Percentiles rank a stretch among this genome's conserved stretches.
These are phyloP conservation scores for Coprinopsis strossmayeri DNA, from an alignment of 768 basidiomycete species.

Conservation along the genomic window DNA sequence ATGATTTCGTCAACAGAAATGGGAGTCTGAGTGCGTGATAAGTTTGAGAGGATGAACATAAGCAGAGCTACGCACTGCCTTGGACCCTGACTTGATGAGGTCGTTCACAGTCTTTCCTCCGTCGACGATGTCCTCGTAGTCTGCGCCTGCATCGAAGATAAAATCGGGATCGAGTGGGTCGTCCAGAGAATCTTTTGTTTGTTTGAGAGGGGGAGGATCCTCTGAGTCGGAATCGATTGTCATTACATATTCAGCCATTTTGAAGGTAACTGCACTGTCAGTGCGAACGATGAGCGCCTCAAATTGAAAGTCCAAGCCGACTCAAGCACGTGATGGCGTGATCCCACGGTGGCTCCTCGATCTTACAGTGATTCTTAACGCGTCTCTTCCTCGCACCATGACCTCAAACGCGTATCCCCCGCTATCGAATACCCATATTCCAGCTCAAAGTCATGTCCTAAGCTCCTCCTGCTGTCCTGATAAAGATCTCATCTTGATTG, in stretches of 20 bases:
- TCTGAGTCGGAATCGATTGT: slow-evolving; percentile 81
- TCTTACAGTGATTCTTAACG: no score
- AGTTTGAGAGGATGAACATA: no score
- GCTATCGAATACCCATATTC: slow-evolving; percentile 50
- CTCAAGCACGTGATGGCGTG: no score
- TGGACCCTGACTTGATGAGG: slow-evolving; percentile 54
- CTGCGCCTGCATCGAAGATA: slow-evolving; percentile 71
- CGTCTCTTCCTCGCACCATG: no score
- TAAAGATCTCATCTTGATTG: slow-evolving; percentile 69
- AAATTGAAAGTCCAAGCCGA: no score
- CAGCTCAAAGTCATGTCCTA: slow-evolving; percentile 52
- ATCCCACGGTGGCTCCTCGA: no score
- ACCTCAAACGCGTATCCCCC: slow-evolving; percentile 45
- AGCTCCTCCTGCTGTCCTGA: slow-evolving; percentile 74
- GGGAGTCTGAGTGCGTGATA: no score
- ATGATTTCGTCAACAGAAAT: slow-evolving; percentile 93
- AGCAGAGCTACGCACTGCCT: slow-evolving; percentile 46
- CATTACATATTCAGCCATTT: slow-evolving; percentile 66
- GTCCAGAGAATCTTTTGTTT: slow-evolving; percentile 33
- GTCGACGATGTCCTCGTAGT: slow-evolving; percentile 50
- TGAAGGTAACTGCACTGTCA: no score
- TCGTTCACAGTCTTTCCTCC: slow-evolving; percentile 39
- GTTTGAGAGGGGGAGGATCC: slow-evolving; percentile 28
- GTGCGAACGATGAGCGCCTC: no score
- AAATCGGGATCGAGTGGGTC: slow-evolving; percentile 75